Percentiles rank a stretch among this genome's conserved stretches.
Evolutionary conservation across 2,329 filamentous ascomycete genomes (phyloP).

Genomic region (Cladosporium sphaerospermum): DNA sequence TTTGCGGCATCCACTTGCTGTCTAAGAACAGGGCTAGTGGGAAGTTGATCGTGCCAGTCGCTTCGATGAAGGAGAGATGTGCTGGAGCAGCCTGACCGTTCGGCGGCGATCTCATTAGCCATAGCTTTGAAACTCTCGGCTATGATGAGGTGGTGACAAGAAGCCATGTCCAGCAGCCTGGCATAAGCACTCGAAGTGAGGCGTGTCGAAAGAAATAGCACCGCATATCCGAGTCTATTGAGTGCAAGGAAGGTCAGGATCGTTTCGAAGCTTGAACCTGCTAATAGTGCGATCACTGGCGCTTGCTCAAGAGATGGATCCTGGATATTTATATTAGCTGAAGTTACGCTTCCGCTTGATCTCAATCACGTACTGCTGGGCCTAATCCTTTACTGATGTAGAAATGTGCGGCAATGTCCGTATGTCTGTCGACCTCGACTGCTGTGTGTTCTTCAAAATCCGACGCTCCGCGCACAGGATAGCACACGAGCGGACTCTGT

Average conservation of each 20-base stretch:
- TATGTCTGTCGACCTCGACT: constrained; percentile 22
- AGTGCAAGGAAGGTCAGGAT: constrained; percentile 50
- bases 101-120: constrained; percentile 27
- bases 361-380: constrained; percentile 20
- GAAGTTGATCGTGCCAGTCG: constrained; percentile 18
- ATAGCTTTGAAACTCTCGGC: constrained; percentile 21
- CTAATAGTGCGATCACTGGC: constrained; percentile 45
- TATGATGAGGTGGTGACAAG: constrained; percentile 26
- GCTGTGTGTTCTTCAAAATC: constrained; percentile 29
- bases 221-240: constrained; percentile 49
- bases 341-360: background rate
- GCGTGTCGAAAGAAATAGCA: constrained; percentile 50
- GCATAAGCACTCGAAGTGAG: constrained; percentile 47
- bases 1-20: constrained; percentile 17
- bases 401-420: constrained; percentile 22
- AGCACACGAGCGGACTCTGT: constrained; percentile 27
- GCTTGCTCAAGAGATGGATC: constrained; percentile 20
- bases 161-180: constrained; percentile 41
- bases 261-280: constrained; percentile 50
- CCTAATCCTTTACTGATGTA: constrained; percentile 23
- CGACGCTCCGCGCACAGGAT: constrained; percentile 21
- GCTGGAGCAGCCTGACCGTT: constrained; percentile 28
- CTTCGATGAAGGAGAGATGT: constrained; percentile 20
- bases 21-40: constrained; percentile 13
- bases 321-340: constrained; percentile 10